phyloP scores from a whole-genome alignment of 2,329 filamentous ascomycete species.

The Diaporthe citrichinensis region DNA sequence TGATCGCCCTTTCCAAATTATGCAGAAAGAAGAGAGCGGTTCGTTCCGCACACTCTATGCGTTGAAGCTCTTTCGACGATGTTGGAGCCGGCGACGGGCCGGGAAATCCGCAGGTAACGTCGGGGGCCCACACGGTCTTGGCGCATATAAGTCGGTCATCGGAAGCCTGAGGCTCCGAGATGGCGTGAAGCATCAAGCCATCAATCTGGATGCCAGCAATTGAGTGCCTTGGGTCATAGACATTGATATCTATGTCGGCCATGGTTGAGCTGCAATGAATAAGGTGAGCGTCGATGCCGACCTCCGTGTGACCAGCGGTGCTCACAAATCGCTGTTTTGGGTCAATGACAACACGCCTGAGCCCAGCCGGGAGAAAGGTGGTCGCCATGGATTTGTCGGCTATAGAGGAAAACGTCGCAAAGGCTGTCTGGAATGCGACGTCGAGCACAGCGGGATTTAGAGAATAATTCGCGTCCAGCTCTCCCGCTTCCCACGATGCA shows the following conservation, averaged over 20 bases:
- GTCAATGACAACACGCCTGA: not conserved
- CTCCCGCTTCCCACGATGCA: not conserved
- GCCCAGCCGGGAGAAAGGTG: not conserved
- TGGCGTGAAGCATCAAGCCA: constrained; percentile 21
- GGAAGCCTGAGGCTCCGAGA: constrained; percentile 25
- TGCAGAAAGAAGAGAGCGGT: too few relatives aligned
- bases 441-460: not conserved
- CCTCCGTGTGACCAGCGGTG: too few relatives aligned
- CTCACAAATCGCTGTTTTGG: too few relatives aligned
- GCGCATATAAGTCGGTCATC: constrained; percentile 33
- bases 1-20: too few relatives aligned
- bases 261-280: too few relatives aligned
- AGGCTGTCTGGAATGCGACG: not conserved
- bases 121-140: constrained; percentile 6
- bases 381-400: not conserved
- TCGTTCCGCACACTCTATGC: too few relatives aligned
- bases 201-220: constrained; percentile 23
- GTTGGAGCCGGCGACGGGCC: too few relatives aligned
- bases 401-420: not conserved
- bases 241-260: not conserved
- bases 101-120: too few relatives aligned
- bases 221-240: not conserved
- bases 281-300: too few relatives aligned
- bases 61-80: too few relatives aligned
- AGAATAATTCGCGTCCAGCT: too few relatives aligned